A percentile compares a stretch with the other conserved stretches of the same genome.
Conservation (phyloP, 345 rosid species). For the Brassica incana region DNA sequence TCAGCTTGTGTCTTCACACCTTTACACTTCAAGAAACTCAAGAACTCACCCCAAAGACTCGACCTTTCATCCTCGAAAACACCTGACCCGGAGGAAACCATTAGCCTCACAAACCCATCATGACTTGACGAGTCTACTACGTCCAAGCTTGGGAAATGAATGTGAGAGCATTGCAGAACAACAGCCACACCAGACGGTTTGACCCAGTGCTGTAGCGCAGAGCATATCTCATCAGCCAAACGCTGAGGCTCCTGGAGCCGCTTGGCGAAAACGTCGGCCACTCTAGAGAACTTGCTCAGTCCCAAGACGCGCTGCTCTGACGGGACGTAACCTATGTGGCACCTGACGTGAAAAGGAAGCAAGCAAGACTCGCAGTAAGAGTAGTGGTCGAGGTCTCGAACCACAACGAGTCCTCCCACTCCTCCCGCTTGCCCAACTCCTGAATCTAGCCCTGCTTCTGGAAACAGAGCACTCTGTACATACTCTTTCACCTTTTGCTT, state of each 20-base stretch:
- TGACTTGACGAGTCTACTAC: conserved; percentile 44
- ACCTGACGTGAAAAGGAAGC: conserved; percentile 86
- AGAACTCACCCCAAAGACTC: conserved; percentile 66
- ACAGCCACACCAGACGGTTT: conserved; percentile 90
- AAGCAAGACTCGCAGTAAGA: conserved; percentile 91
- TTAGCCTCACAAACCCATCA: conserved; percentile 54
- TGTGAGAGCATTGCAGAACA: conserved; percentile 76
- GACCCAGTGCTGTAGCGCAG: conserved; percentile 72
- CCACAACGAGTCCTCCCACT: conserved; percentile 85
- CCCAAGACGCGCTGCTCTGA: conserved; percentile 78
- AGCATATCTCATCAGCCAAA: conserved; percentile 72
- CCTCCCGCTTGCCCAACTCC: conserved; percentile 84
- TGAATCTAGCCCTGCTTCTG: conserved; percentile 76
- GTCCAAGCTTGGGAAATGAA: conserved; percentile 67
- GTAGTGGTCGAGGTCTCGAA: conserved; percentile 82
- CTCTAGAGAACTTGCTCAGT: conserved; percentile 91
- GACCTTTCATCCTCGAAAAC: conserved; percentile 64
- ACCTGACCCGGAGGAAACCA: conserved; percentile 72
- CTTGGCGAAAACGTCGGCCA: conserved; percentile 80
- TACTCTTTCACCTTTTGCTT: conserved; percentile 63
- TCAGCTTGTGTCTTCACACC: conserved; percentile 49
- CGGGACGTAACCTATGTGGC: conserved; percentile 90
- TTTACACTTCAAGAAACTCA: conserved; percentile 59
- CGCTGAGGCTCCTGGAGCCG: conserved; percentile 88
- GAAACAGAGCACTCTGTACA: conserved; percentile 88